Percentiles rank a stretch among this genome's conserved stretches.
Evolutionary conservation across 352 stramenopile genomes (phyloP).

Genomic region (Globisporangium polare): DNA sequence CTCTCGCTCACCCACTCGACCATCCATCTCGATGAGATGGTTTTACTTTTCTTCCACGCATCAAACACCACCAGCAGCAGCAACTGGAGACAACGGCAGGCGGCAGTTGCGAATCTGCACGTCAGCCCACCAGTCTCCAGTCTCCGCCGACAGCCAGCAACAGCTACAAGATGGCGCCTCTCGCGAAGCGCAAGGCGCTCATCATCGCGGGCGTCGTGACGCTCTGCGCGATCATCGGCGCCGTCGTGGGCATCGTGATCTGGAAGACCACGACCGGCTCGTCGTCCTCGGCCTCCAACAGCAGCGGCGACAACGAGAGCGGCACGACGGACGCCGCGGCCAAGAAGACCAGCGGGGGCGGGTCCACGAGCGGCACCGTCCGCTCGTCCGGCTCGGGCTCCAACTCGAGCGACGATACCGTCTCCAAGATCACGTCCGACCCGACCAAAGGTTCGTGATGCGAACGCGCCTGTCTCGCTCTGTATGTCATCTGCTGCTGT

Average conservation of each 20-base stretch:
- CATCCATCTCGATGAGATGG: neutral
- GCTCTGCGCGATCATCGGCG: constrained; percentile 38
- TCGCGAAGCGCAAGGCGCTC: constrained; percentile 35
- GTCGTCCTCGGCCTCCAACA: constrained; percentile 19
- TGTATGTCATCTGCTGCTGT: neutral
- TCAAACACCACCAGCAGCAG: neutral
- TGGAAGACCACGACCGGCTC: constrained; percentile 29
- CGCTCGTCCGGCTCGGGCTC: constrained; percentile 19
- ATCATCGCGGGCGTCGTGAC: constrained; percentile 36
- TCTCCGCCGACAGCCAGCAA: neutral
- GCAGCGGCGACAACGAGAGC: constrained; percentile 13
- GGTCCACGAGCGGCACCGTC: constrained; percentile 18
- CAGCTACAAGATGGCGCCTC: constrained; percentile 8
- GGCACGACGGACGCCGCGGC: neutral
- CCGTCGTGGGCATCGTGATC: constrained; percentile 41
- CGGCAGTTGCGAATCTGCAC: constrained; percentile 15
- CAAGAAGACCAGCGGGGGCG: constrained; percentile 5
- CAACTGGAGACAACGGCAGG: neutral
- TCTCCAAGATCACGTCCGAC: constrained; percentile 41
- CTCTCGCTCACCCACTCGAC: no score
- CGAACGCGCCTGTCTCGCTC: no score
- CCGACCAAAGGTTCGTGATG: constrained; percentile 30
- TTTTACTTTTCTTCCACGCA: neutral
- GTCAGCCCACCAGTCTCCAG: neutral
- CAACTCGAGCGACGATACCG: constrained; percentile 17